Evolutionary conservation across 768 basidiomycete genomes (phyloP), one percentile per base, ranked within the genome.

Genomic region (Pulveroboletus ravenelii): DNA sequence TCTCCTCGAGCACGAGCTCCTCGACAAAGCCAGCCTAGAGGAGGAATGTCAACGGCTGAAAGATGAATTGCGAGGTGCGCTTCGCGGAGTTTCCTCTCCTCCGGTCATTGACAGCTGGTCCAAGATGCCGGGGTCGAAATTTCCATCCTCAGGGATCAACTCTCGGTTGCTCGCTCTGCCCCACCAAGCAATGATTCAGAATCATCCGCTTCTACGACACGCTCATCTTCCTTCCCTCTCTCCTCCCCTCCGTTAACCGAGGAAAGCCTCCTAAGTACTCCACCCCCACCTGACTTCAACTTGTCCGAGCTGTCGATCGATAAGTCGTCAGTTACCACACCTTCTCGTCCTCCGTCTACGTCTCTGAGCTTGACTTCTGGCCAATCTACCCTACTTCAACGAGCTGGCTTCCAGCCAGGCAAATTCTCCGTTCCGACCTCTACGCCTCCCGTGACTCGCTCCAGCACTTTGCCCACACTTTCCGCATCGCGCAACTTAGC

Each of bases 61-160:
- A 66, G 96, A 98, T 62, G 94, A 98, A 63, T 71, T 97, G 37
- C 76, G 93, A 82, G 95, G 95, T 93, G 51, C 53, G 78, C 90
- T 57, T 53, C 74, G 30, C 46, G 9, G 13, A 3, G 37, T 31
- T 31, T 15, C 29, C 38, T 20, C 50, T 31, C 30, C 41, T 27
- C 50, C 36, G 39, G 31, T 30, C 30, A 14, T 47, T 61, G 15
- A 69, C 53, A 63, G 42, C 50, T 41, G 41, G 40, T 41, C 42
- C 30, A 58, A 95, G 93, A 95, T 72, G 82, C 89, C 47, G 87
- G 83, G 54, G 85, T 84, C 45, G 93, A 96, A 68, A 79, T 92
- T 25, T 79, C 82, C 17, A 88, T 93, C 47, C 73, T 95, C 50
- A 85, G 80, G 66, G 87, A 93, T 57, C 89, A 90, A 59, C 65